Conservation (phyloP, 2,329 filamentous ascomycete species). For the Pezicula radicicola region DNA sequence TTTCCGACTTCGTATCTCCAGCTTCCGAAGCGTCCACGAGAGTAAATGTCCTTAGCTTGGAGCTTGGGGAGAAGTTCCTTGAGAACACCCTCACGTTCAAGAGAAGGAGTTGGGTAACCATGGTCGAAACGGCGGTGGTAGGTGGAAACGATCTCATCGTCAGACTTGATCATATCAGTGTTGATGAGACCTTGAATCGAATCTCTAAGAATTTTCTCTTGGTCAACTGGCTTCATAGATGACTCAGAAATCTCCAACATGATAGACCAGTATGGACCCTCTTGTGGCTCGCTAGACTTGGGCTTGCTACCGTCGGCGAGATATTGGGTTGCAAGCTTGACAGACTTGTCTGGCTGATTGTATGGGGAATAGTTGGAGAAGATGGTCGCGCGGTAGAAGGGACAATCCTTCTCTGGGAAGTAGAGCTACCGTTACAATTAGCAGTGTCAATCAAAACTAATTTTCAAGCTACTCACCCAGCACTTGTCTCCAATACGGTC, state of each 20-base stretch:
- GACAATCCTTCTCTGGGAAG: constrained; percentile 98
- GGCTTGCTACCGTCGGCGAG: constrained; percentile 84
- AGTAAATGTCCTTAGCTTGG: constrained; percentile 87
- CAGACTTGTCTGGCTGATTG: constrained; percentile 85
- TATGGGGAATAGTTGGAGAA: constrained; percentile 99
- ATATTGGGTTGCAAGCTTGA: constrained; percentile 83
- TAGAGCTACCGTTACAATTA: constrained; percentile 62
- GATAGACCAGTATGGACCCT: constrained; percentile 98
- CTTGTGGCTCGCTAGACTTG: constrained; percentile 66
- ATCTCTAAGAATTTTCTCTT: constrained; percentile 80
- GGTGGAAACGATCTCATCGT: constrained; percentile 94
- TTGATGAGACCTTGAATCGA: constrained; percentile 96
- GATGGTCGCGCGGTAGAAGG: constrained; percentile 99
- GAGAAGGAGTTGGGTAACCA: constrained; percentile 91
- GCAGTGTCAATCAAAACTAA: constrained; percentile 1
- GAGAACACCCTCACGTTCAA: constrained; percentile 94
- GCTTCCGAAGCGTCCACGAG: constrained; percentile 93
- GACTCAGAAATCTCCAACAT: constrained; percentile 99
- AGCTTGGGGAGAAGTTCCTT: constrained; percentile 91
- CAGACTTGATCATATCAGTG: constrained; percentile 90
- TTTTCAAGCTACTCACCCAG: constrained; percentile 62
- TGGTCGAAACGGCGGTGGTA: constrained; percentile 98
- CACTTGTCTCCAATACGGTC: constrained; percentile 99
- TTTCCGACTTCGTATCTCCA: constrained; percentile 87
- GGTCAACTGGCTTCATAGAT: constrained; percentile 88